A percentile compares a stretch with the other conserved stretches of the same genome.
phyloP scores from a whole-genome alignment of 352 stramenopile genomes.

The Phytophthora ohioensis region DNA sequence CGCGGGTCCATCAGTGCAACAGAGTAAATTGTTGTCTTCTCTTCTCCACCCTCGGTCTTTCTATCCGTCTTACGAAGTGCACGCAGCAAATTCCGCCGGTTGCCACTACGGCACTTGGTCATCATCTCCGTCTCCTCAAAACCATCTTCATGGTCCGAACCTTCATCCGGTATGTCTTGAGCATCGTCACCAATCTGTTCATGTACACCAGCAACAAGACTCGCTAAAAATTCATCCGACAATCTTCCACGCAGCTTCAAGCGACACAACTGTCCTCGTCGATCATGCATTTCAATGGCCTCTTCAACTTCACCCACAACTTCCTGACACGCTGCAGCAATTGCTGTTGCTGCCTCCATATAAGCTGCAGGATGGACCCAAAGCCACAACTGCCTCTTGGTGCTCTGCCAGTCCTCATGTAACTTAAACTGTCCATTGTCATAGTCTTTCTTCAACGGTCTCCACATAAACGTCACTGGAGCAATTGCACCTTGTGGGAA shows the following conservation, averaged over 20 bases:
- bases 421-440: slow-evolving; percentile 38
- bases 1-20: slow-evolving; percentile 60
- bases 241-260: slow-evolving; percentile 72
- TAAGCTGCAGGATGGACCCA: slow-evolving; percentile 83
- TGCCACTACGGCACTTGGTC: slow-evolving; percentile 13
- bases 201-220: slow-evolving; percentile 33
- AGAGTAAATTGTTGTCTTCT: slow-evolving; percentile 39
- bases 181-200: neutral
- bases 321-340: slow-evolving; percentile 59
- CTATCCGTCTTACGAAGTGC: slow-evolving; percentile 10
- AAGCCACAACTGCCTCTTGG: slow-evolving; percentile 79
- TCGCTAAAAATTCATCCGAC: slow-evolving; percentile 47
- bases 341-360: slow-evolving; percentile 73
- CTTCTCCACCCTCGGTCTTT: slow-evolving; percentile 5
- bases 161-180: slow-evolving; percentile 17
- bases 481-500: slow-evolving; percentile 75
- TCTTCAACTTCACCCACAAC: slow-evolving; percentile 52
- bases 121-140: slow-evolving; percentile 37
- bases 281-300: slow-evolving; percentile 72
- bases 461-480: slow-evolving; percentile 82
- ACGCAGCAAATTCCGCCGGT: slow-evolving; percentile 33
- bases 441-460: slow-evolving; percentile 52
- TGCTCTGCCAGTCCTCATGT: slow-evolving; percentile 48
- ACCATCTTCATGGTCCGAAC: slow-evolving; percentile 65
- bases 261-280: slow-evolving; percentile 66